Percentiles rank a stretch among this genome's conserved stretches.
Conservation (phyloP, 1,284 basidiomycete genomes). For the Fomitopsis pinicola region DNA sequence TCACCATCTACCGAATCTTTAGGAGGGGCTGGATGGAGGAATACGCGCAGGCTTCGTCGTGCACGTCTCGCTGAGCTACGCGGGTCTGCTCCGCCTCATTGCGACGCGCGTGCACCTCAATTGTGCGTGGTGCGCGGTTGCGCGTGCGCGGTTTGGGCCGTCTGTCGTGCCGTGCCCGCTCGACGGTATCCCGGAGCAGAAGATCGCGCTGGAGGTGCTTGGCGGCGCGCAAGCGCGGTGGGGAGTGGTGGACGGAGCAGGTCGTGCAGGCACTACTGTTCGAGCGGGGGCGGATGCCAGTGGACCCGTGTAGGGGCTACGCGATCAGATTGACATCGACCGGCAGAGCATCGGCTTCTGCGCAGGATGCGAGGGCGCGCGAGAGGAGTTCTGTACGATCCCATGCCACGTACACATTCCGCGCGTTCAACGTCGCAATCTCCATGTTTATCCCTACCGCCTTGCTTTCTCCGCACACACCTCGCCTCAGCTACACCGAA, state of each 20-base stretch:
- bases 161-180: background rate
- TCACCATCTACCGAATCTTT: background rate
- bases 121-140: too few species aligned
- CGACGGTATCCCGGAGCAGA: too few species aligned
- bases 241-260: constrained; percentile 16
- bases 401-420: too few species aligned
- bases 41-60: background rate
- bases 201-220: background rate
- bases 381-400: constrained; percentile 3
- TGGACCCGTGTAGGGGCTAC: constrained; percentile 32
- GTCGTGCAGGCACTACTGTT: constrained; percentile 23
- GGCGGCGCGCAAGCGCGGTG: constrained; percentile 2
- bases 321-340: constrained; percentile 22
- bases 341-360: constrained; percentile 31
- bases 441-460: too few species aligned
- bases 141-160: too few species aligned
- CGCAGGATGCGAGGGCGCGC: constrained; percentile 21
- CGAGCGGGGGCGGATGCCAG: constrained; percentile 21
- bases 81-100: too few species aligned
- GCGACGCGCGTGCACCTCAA: too few species aligned
- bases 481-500: too few species aligned
- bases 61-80: too few species aligned
- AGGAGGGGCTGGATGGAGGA: background rate
- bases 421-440: too few species aligned
- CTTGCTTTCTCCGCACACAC: too few species aligned